Base-by-base conservation (phyloP, 257 asterid genomes). In the Jasminum sambac region DNA sequence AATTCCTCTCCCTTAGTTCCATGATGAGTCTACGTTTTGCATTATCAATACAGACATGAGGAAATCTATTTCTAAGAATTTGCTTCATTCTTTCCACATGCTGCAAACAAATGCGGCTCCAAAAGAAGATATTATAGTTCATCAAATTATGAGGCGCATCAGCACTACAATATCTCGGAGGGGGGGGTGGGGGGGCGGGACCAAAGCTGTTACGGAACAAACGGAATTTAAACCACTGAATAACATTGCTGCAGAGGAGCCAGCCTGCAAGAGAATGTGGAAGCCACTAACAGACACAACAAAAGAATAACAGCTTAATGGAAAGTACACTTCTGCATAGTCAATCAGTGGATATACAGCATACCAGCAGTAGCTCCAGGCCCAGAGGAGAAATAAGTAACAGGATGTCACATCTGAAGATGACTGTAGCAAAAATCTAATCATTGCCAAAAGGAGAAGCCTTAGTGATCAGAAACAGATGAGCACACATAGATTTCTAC, bases 321-420 rank as follows among this genome's bases (percentile, higher is more conserved):
- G 63, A 69, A 26, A 68, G 68, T 19, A 71, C 40, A 50, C 46
- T 8, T 75, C 72, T 13, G 61, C 24, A 37, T n/a, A 69, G 63
- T 23, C 66, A 38, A 34, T 66, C 44, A 62, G 69, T 25, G 46
- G 64, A 44, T 34, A 66, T 48, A 72, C 46, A 74, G 70, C 88
- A 67, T 88, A 91, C 99, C 98, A 91, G 86, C 79, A 91, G 72
- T 61, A 95, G 88, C 84, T 84, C 86, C 80, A 91, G 81, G 77
- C 96, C 97, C 64, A 95, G 68, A 64, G 99, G 98, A 63, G 89
- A 69, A 75, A 84, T 73, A 71, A 95, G 98, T 65, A 95, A 78
- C 79, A 91, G 79, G 71, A 91, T 82, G 83, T 95, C 99, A 48
- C 99, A 95, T 89, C 98, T 88, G 87, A 95, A 88, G 79, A 89